These are phyloP conservation scores for Clathrus columnatus DNA, from an alignment of 768 basidiomycete genomes.

Conservation along the genomic window DNA sequence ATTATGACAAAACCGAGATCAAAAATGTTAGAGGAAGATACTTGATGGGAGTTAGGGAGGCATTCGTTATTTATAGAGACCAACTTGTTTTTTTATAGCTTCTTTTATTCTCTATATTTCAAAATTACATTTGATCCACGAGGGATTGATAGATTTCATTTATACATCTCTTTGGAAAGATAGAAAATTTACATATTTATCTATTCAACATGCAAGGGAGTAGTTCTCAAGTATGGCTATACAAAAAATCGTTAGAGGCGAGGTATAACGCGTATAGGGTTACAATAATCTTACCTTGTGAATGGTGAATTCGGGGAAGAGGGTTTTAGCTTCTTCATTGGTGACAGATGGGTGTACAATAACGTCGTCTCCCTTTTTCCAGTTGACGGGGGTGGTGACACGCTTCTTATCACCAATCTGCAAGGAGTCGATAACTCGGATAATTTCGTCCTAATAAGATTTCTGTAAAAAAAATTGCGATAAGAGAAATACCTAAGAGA, in stretches of 20 bases:
- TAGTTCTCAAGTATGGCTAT: conserved; percentile 85
- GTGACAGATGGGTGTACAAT: conserved; percentile 82
- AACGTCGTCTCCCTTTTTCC: conserved; percentile 89
- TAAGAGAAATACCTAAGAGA: background rate
- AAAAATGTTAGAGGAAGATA: no score
- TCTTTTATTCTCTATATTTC: no score
- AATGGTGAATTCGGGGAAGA: conserved; percentile 77
- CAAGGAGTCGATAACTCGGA: conserved; percentile 82
- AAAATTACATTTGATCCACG: no score
- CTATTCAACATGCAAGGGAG: conserved; percentile 35
- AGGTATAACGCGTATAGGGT: conserved; percentile 1
- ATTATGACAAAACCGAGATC: no score
- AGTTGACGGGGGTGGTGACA: conserved; percentile 89
- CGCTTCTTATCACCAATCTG: conserved; percentile 84
- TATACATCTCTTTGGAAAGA: no score
- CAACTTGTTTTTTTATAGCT: no score
- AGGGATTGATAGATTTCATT: no score
- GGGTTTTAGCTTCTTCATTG: conserved; percentile 81
- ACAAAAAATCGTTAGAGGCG: conserved; percentile 3
- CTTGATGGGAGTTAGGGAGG: no score
- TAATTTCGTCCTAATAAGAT: conserved; percentile 39
- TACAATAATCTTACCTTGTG: conserved; percentile 52
- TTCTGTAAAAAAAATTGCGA: background rate
- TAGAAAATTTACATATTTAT: background rate
- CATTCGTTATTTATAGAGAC: no score